Percentiles rank a stretch among this genome's conserved stretches.
Conservation (phyloP, 768 basidiomycete genomes). For the Lactarius psammicola region DNA sequence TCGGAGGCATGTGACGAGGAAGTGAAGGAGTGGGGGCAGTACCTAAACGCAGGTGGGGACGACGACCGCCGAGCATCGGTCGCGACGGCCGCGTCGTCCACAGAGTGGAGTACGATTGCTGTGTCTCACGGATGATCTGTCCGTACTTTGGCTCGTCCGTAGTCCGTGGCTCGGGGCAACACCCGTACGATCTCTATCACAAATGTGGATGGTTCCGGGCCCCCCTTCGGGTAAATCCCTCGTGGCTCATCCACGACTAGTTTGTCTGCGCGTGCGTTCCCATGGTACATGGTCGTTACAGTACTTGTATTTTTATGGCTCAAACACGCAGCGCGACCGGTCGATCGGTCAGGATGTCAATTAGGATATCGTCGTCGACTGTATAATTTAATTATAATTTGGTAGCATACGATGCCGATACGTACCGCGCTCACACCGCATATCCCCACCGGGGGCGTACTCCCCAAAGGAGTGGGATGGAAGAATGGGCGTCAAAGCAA, state of each 20-base stretch:
- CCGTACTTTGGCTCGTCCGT: not conserved
- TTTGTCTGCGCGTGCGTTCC: not conserved
- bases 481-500: not conserved
- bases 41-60: not conserved
- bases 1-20: slow-evolving; percentile 18
- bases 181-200: not conserved
- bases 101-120: not conserved
- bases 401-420: not conserved
- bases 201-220: not conserved
- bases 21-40: slow-evolving; percentile 18
- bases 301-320: not conserved
- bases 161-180: too few relatives aligned
- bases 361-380: not conserved
- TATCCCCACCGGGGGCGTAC: not conserved
- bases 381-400: not conserved
- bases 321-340: not conserved
- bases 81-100: slow-evolving; percentile 6
- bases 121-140: not conserved
- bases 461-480: not conserved
- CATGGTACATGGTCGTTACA: not conserved
- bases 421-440: not conserved
- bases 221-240: not conserved
- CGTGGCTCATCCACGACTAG: not conserved
- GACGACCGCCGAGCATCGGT: not conserved
- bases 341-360: not conserved